Conservation (phyloP, 768 basidiomycete species). For the Boletales sp. region DNA sequence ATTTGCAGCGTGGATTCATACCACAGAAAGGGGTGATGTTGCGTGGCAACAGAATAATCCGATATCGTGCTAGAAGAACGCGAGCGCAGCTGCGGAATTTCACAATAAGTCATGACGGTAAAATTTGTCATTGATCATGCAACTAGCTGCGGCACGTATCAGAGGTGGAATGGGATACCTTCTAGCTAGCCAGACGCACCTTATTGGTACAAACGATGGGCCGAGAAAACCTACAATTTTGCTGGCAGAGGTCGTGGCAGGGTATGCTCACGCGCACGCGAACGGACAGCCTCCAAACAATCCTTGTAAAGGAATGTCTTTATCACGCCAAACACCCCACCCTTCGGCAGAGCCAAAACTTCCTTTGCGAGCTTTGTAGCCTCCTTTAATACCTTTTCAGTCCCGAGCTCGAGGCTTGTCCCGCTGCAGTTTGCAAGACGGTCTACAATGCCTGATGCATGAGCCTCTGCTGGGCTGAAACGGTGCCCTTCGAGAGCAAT, state of each 20-base stretch:
- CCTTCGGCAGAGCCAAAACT: conserved; percentile 47
- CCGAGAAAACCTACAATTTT: conserved; percentile 15
- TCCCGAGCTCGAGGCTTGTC: conserved; percentile 46
- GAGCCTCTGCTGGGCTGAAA: conserved; percentile 70
- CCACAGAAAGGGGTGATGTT: background rate
- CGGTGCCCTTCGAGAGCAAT: conserved; percentile 78
- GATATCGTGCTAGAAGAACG: background rate
- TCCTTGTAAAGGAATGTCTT: conserved; percentile 61
- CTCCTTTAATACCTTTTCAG: conserved; percentile 57
- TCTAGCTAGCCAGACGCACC: conserved; percentile 5
- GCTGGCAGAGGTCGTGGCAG: conserved; percentile 3
- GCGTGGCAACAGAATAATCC: conserved; percentile 15
- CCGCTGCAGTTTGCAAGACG: conserved; percentile 38
- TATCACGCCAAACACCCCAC: conserved; percentile 71
- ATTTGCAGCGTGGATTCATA: conserved; percentile 2
- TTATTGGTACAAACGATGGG: background rate
- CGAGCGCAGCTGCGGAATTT: background rate
- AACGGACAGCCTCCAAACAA: conserved; percentile 40
- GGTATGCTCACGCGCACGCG: conserved; percentile 14
- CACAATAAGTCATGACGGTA: conserved; percentile 6
- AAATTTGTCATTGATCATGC: background rate
- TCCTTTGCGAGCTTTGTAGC: conserved; percentile 60
- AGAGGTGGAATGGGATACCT: background rate
- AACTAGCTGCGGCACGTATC: conserved; percentile 3
- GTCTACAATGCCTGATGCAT: conserved; percentile 66